A percentile compares a stretch with the other conserved stretches of the same genome.
These are phyloP conservation scores for Fallopia convolvulus DNA, from an alignment of 148 eudicot genomes.

Conservation along the genomic window DNA sequence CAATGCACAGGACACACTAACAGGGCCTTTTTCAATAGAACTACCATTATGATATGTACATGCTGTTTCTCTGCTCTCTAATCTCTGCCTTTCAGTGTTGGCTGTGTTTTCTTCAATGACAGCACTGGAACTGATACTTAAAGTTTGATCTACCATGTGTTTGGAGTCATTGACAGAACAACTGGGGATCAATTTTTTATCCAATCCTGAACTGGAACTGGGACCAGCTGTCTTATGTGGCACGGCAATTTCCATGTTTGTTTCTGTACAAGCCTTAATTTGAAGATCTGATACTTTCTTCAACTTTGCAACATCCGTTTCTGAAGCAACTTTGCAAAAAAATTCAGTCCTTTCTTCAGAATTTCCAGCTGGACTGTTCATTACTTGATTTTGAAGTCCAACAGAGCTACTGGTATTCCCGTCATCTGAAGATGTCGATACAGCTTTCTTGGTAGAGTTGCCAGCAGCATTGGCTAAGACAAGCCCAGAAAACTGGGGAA, in stretches of 20 bases:
- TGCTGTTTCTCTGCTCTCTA: constrained; percentile 19
- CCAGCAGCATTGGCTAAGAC: constrained; percentile 26
- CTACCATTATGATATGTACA: constrained; percentile 17
- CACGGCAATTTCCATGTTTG: constrained; percentile 20
- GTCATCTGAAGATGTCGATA: constrained; percentile 40
- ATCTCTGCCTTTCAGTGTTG: constrained; percentile 15
- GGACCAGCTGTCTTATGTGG: constrained; percentile 14
- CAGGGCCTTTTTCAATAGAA: constrained; percentile 51
- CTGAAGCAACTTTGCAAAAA: constrained; percentile 17
- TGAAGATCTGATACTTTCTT: constrained; percentile 21
- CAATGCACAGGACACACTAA: constrained; percentile 43
- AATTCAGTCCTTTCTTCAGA: constrained; percentile 14
- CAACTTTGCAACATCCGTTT: constrained; percentile 27
- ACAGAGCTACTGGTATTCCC: constrained; percentile 32
- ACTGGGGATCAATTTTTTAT: constrained; percentile 18
- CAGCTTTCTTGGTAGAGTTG: constrained; percentile 27
- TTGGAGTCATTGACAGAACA: constrained; percentile 13
- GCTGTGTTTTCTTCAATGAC: constrained; percentile 17
- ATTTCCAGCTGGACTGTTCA: constrained; percentile 18
- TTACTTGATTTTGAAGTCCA: constrained; percentile 24
- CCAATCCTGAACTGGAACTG: constrained; percentile 18
- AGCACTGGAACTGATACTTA: constrained; percentile 11
- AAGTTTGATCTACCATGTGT: constrained; percentile 10
- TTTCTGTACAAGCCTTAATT: constrained; percentile 22
- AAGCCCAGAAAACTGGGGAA: constrained; percentile 60